A percentile compares a stretch with the other conserved stretches of the same genome.
Conservation (phyloP, 139 green algal species). For the Asterochloris sp. region DNA sequence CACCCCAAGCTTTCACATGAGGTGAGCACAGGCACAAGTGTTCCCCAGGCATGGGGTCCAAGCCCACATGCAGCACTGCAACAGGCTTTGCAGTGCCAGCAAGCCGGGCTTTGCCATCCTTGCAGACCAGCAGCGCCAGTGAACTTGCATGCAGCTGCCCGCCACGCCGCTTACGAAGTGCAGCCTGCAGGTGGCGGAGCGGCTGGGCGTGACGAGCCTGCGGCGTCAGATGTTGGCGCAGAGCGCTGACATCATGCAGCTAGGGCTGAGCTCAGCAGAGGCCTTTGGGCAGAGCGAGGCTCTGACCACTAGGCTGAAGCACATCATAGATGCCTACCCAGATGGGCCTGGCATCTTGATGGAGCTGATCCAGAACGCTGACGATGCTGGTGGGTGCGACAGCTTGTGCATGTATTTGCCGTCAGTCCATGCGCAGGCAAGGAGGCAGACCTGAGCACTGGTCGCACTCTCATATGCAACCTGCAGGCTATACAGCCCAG, state of each 20-base stretch:
- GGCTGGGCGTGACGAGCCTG: slow-evolving; percentile 56
- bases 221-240: slow-evolving; percentile 57
- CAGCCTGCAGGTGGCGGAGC: slow-evolving; percentile 24
- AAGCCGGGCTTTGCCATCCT: too few species aligned
- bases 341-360: slow-evolving; percentile 71
- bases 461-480: too few species aligned
- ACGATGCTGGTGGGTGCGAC: slow-evolving; percentile 56
- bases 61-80: too few species aligned
- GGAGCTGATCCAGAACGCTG: slow-evolving; percentile 84
- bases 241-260: slow-evolving; percentile 41
- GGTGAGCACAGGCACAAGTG: not conserved
- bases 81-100: too few species aligned
- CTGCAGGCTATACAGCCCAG: too few species aligned
- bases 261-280: slow-evolving; percentile 51
- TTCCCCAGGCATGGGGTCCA: too few species aligned
- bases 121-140: too few species aligned
- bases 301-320: slow-evolving; percentile 71
- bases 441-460: too few species aligned
- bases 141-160: too few species aligned
- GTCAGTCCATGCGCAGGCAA: too few species aligned
- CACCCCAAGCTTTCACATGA: slow-evolving; percentile 51
- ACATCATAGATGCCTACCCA: slow-evolving; percentile 77
- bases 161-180: not conserved
- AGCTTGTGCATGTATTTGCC: too few species aligned
- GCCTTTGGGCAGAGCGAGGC: slow-evolving; percentile 83